These are phyloP conservation scores for Fonsecaea erecta DNA, from an alignment of 2,329 filamentous ascomycete species.

Conservation along the genomic window DNA sequence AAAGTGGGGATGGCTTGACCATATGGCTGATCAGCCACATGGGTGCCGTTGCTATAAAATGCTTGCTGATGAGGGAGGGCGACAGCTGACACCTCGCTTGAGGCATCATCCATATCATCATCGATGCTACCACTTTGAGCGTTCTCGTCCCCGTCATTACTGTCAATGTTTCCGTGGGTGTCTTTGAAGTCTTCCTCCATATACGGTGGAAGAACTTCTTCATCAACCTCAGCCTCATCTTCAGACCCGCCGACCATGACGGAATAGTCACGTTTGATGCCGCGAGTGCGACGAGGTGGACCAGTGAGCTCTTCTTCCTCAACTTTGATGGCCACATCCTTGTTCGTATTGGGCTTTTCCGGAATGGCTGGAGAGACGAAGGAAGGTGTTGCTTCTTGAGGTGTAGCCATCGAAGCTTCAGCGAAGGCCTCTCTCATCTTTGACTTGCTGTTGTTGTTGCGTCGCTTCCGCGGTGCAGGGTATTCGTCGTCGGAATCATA, in stretches of 20 bases:
- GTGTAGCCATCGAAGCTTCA: not conserved
- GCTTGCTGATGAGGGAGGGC: not conserved
- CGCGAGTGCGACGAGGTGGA: slow-evolving; percentile 29
- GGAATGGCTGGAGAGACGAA: not conserved
- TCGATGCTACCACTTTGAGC: not conserved
- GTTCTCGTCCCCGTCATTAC: not conserved
- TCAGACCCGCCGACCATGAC: not conserved
- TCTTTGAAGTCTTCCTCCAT: slow-evolving; percentile 1
- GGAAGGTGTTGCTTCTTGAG: not conserved
- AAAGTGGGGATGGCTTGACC: slow-evolving; percentile 3
- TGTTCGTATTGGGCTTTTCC: slow-evolving; percentile 38
- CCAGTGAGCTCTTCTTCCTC: slow-evolving; percentile 54
- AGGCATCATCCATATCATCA: slow-evolving; percentile 6
- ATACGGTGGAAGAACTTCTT: not conserved
- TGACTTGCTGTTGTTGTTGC: slow-evolving; percentile 11
- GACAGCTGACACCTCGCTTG: not conserved
- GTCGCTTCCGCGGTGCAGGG: slow-evolving; percentile 17
- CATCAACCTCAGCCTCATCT: slow-evolving; percentile 15
- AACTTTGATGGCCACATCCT: slow-evolving; percentile 63
- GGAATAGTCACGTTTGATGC: slow-evolving; percentile 31
- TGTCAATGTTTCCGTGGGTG: not conserved
- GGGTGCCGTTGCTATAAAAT: not conserved
- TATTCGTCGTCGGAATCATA: slow-evolving; percentile 28
- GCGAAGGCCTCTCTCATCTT: not conserved
- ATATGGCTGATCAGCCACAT: slow-evolving; percentile 1